Evolutionary conservation across 2,329 filamentous ascomycete genomes (phyloP), one percentile per base, ranked within the genome.

Genomic region (Huntiella bhutanensis): DNA sequence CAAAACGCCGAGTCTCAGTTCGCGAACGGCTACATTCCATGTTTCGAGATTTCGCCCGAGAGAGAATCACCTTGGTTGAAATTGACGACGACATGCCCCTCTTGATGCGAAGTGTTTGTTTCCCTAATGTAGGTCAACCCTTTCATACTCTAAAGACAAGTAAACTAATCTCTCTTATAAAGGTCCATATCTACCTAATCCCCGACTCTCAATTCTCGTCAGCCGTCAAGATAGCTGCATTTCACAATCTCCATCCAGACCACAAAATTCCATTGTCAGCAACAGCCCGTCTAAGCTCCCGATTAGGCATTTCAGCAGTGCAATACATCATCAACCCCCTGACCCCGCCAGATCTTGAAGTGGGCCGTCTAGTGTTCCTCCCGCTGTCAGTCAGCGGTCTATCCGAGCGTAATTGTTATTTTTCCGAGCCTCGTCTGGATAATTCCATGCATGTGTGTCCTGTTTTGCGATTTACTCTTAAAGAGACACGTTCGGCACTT

Each of bases 291-390:
- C 22, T 28, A 28, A 28, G 22, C 22, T 28, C 22, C 22, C 22
- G 22, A 28, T 28, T 28, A 28, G 22, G 22, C 22, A 28, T 28
- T 28, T 28, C 36, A 5, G 45, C 45, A 10, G 8, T 50, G 3
- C 48, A 50, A 38, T 50, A 46, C 41, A 41, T 42, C 15, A 47
- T 45, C 37, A 50, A 50, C 41, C 44, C 36, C 37, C 37, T 50
- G 11, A 22, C 43, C 3, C 15, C 45, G 8, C 37, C 48, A 4
- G 38, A 46, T 28, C 45, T 50, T n/a, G 45, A 50, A 41, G 48
- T 46, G 5, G 48, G 48, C 15, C 45, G 48, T 11, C 36, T 50
- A 34, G 43, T 50, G 22, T 33, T 50, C 8, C 19, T 50, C 12
- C 36, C 45, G n/a, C 15, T 50, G n/a, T 47, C 48, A 10, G 16